Evolutionary conservation across 2,329 filamentous ascomycete genomes (phyloP).

Genomic region (Exophiala phaeomuriformis): DNA sequence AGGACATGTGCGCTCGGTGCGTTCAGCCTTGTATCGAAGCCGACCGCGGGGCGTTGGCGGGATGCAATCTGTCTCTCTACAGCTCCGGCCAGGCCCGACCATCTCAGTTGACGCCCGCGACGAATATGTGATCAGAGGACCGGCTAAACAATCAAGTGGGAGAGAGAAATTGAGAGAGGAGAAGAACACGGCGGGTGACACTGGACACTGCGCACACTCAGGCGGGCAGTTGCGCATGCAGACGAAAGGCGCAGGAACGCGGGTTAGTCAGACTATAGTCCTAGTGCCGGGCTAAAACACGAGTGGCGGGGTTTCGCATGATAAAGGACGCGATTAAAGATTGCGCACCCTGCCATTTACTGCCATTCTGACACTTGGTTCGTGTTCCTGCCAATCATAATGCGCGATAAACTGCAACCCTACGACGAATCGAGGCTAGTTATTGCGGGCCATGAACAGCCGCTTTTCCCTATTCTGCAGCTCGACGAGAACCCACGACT

Average conservation of each 20-base stretch:
- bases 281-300: background rate
- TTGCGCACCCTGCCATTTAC: background rate
- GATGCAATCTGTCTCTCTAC: background rate
- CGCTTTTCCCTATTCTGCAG: background rate
- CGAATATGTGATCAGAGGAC: no score
- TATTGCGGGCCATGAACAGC: background rate
- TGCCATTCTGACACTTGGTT: background rate
- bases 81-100: background rate
- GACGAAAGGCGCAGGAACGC: no score
- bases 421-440: background rate
- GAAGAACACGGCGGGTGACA: no score
- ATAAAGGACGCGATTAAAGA: background rate
- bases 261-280: background rate
- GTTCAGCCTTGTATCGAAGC: constrained; percentile 18
- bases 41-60: background rate
- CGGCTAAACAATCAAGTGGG: no score
- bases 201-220: no score
- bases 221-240: no score
- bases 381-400: background rate
- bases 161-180: no score
- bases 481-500: background rate
- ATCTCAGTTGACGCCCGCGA: no score
- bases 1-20: constrained; percentile 23
- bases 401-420: background rate
- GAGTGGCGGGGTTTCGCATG: background rate